Evolutionary conservation across 2,329 filamentous ascomycete species (phyloP).

Genomic region (Exophiala spinifera): DNA sequence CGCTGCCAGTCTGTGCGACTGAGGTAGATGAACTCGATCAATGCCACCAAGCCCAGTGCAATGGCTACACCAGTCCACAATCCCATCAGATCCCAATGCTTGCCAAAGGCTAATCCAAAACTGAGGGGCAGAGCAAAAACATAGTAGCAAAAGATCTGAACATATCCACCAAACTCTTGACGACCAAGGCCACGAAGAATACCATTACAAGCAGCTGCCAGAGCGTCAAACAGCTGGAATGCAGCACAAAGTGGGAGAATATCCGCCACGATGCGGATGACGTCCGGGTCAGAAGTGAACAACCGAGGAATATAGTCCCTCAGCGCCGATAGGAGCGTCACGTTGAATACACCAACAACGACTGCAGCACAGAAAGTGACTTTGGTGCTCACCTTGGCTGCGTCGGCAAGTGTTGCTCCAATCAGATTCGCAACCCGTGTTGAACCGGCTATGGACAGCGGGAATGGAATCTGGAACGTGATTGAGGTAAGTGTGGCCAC

Average conservation of each 20-base stretch:
- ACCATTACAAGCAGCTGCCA: conserved; percentile 77
- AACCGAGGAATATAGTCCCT: conserved; percentile 72
- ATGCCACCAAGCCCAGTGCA: conserved; percentile 60
- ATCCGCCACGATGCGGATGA: conserved; percentile 64
- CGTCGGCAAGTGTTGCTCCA: conserved; percentile 75
- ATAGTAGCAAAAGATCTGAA: conserved; percentile 85
- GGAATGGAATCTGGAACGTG: conserved; percentile 89
- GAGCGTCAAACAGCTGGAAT: conserved; percentile 85
- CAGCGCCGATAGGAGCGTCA: conserved; percentile 65
- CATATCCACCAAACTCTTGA: conserved; percentile 85
- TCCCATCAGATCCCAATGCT: conserved; percentile 73
- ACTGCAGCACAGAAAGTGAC: conserved; percentile 68
- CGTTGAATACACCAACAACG: conserved; percentile 75
- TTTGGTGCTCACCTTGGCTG: conserved; percentile 75
- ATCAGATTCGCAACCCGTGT: conserved; percentile 91
- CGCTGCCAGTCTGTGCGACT: conserved; percentile 54
- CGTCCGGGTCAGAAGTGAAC: conserved; percentile 70
- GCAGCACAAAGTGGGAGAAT: conserved; percentile 78
- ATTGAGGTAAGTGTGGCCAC: conserved; percentile 74
- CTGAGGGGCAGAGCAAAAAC: conserved; percentile 78
- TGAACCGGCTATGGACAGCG: conserved; percentile 80
- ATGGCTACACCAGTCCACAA: conserved; percentile 78
- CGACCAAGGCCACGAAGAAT: conserved; percentile 81
- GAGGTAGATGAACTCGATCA: conserved; percentile 58
- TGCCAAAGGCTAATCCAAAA: conserved; percentile 71